phyloP scores from a whole-genome alignment of 768 basidiomycete genomes.

The Butyriboletus loyo region DNA sequence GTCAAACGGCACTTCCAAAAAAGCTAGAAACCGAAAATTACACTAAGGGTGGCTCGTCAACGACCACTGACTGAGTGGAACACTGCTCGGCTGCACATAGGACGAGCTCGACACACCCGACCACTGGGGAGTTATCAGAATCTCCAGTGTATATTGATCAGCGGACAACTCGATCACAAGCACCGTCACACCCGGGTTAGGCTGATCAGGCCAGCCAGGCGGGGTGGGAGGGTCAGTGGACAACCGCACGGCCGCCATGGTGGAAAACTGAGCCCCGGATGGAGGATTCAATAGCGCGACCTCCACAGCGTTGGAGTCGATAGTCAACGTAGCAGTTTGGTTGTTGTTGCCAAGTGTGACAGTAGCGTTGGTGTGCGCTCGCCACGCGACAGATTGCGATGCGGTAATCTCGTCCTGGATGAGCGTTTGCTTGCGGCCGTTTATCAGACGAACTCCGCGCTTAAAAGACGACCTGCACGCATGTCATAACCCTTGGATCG shows the following conservation, averaged over 20 bases:
- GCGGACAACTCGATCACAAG: slow-evolving; percentile 63
- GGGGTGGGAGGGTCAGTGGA: slow-evolving; percentile 63
- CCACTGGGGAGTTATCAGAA: slow-evolving; percentile 96
- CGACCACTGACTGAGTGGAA: slow-evolving; percentile 72
- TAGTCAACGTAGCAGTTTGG: slow-evolving; percentile 68
- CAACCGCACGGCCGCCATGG: slow-evolving; percentile 52
- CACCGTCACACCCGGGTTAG: slow-evolving; percentile 77
- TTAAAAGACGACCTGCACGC: slow-evolving; percentile 58
- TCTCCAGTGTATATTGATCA: slow-evolving; percentile 75
- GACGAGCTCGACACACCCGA: slow-evolving; percentile 59
- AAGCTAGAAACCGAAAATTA: neutral
- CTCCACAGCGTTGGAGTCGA: slow-evolving; percentile 65
- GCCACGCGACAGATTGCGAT: slow-evolving; percentile 68
- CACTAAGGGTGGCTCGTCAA: slow-evolving; percentile 63
- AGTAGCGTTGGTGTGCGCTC: slow-evolving; percentile 96
- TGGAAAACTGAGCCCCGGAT: slow-evolving; percentile 61
- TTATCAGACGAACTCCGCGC: slow-evolving; percentile 83
- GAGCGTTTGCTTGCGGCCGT: slow-evolving; percentile 82
- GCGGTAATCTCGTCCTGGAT: slow-evolving; percentile 88
- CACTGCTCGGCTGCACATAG: slow-evolving; percentile 62
- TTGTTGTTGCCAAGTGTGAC: slow-evolving; percentile 50
- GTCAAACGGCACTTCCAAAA: neutral
- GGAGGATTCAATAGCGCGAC: slow-evolving; percentile 68
- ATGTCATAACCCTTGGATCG: slow-evolving; percentile 13
- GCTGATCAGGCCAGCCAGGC: slow-evolving; percentile 56